Base-by-base conservation (phyloP, 2,329 filamentous ascomycete species). In the Curvularia verruculosa region DNA sequence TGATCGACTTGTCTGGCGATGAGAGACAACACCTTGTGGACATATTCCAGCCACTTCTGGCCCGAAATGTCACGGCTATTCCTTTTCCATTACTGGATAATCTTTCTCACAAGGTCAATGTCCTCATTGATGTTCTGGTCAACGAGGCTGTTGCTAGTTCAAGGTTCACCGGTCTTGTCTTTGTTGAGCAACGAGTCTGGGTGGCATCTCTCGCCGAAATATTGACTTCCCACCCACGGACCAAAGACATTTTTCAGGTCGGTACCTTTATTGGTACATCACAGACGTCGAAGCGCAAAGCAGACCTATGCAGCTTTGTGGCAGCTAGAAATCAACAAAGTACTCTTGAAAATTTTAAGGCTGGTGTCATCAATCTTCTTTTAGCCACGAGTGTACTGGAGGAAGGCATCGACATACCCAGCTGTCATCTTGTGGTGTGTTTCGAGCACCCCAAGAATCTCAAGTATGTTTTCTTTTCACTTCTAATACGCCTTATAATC, bases 341-440 rank as follows among this genome's bases (percentile, higher is more conserved):
- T 28, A 83, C 83, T 1, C 75, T 88, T 1, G 77, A 81, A 8
- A 81, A 84, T n/a, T 84, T 87, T 49, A 78, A 79, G 9, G 68
- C 66, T 10, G 84, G 84, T 2, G 73, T 71, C 15, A 84, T 80
- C 44, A 87, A 87, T 55, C 65, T 87, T n/a, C 81, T 87, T 34
- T 70, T 88, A 18, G 78, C 83, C 0, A 87, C 85, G 0, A 82
- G 80, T 50, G 84, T 86, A 0, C 75, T 87, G 1, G 84, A 87
- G 70, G 85, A 87, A 72, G 85, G 85, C 0, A 84, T 88, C 28
- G 85, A 87, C 63, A 76, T 87, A 2, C 82, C 83, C n/a, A 83
- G 83, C 3, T 89, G 87, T 63, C 85, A 87, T 64, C 65, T 87
- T 21, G 87, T 90, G 1, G 79, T 89, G 12, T 88, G 85, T 61